A percentile compares a stretch with the other conserved stretches of the same genome.
phyloP scores from a whole-genome alignment of 805 yeast species.

The Lipomyces chichibuensis region DNA sequence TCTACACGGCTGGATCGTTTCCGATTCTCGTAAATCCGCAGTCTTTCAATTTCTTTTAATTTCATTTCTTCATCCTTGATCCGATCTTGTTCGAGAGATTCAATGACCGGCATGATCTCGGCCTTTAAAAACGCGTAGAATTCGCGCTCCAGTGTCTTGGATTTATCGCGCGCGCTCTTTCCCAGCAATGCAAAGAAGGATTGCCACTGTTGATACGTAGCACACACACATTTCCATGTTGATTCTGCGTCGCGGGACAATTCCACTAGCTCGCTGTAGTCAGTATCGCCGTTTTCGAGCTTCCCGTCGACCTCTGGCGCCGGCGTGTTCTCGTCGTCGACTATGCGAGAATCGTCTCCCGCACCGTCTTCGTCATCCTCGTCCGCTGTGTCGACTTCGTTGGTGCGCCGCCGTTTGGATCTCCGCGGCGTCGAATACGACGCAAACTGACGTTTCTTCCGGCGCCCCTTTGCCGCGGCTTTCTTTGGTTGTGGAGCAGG shows the following conservation, averaged over 20 bases:
- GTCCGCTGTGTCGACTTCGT: conserved; percentile 27
- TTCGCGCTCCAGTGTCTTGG: conserved; percentile 32
- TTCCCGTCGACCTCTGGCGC: conserved; percentile 12
- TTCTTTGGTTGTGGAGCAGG: conserved; percentile 21
- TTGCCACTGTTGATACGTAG: conserved; percentile 41
- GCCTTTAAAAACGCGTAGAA: conserved; percentile 34
- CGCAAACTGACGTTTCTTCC: conserved; percentile 23
- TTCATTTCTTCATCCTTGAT: conserved; percentile 38
- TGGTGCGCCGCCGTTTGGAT: conserved; percentile 23
- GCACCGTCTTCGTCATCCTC: conserved; percentile 25
- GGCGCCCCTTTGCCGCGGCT: conserved; percentile 7
- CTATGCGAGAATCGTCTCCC: background rate
- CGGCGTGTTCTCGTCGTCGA: conserved; percentile 3
- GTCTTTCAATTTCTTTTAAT: conserved; percentile 38
- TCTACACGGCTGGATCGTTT: conserved; percentile 45
- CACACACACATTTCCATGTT: conserved; percentile 43
- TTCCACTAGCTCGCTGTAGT: conserved; percentile 19
- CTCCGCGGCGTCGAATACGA: conserved; percentile 25
- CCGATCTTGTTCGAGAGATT: conserved; percentile 39
- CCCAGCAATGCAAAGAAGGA: conserved; percentile 33
- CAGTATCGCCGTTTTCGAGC: background rate
- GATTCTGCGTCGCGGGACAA: conserved; percentile 34
- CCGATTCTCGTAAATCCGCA: conserved; percentile 40
- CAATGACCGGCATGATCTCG: conserved; percentile 42
- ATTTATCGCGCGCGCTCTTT: conserved; percentile 27